Evolutionary conservation across 352 stramenopile species (phyloP).

Genomic region (Bremia lactucae): DNA sequence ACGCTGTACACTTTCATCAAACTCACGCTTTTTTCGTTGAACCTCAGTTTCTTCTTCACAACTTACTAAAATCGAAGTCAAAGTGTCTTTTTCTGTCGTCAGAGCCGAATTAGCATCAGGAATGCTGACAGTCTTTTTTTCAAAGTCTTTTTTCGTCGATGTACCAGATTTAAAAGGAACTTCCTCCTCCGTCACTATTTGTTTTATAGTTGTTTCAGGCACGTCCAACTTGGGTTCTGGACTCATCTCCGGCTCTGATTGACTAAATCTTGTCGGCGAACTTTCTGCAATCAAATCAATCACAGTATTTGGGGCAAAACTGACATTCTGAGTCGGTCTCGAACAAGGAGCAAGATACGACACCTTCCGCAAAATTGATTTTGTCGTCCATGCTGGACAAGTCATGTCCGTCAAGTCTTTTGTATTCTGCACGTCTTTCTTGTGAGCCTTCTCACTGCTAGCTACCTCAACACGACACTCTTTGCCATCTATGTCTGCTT

Average conservation of each 20-base stretch:
- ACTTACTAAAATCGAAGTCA: background rate
- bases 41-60: conserved; percentile 25
- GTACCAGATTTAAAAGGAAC: conserved; percentile 4
- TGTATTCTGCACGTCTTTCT: conserved; percentile 9
- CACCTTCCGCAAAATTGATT: conserved; percentile 25
- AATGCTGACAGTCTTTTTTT: conserved; percentile 3
- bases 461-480: background rate
- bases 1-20: conserved; percentile 50
- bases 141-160: conserved; percentile 1
- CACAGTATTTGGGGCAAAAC: conserved; percentile 20
- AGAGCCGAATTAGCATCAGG: background rate
- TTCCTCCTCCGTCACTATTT: background rate
- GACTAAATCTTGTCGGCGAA: conserved; percentile 13
- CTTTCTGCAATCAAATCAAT: conserved; percentile 19
- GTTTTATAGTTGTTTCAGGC: conserved; percentile 2
- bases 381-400: conserved; percentile 20
- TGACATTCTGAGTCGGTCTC: conserved; percentile 13
- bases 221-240: conserved; percentile 6
- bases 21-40: conserved; percentile 35
- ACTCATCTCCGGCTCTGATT: conserved; percentile 18
- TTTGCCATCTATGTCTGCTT: too few relatives aligned
- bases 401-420: too few relatives aligned
- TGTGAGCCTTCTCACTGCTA: conserved; percentile 17
- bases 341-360: conserved; percentile 15
- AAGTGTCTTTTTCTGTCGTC: background rate